phyloP scores from a whole-genome alignment of 768 basidiomycete genomes.

The Phanerodontia chrysosporium region DNA sequence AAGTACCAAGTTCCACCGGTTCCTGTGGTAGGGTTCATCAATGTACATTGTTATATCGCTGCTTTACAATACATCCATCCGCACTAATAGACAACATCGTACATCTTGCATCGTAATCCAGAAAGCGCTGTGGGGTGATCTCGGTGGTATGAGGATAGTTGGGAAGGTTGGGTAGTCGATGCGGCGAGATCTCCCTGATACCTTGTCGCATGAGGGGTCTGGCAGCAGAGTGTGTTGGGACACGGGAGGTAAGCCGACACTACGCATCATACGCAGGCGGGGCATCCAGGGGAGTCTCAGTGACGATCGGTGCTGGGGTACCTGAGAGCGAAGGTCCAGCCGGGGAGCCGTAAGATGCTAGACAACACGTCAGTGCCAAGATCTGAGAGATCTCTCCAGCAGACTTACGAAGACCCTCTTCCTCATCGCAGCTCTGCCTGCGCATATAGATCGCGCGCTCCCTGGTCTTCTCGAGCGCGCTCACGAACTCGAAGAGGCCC shows the following conservation, averaged over 20 bases:
- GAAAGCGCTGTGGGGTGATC: not conserved
- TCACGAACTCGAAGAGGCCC: conserved; percentile 71
- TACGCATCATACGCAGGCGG: conserved; percentile 7
- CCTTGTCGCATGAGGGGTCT: no score
- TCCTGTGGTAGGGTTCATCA: no score
- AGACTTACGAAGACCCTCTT: conserved; percentile 59
- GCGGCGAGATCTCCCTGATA: not conserved
- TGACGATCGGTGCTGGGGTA: not conserved
- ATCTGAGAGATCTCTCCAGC: not conserved
- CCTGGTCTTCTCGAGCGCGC: conserved; percentile 69
- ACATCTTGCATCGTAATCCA: not conserved
- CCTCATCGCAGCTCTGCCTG: conserved; percentile 51
- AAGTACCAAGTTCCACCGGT: no score
- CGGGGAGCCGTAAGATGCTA: conserved; percentile 5
- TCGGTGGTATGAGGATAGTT: not conserved
- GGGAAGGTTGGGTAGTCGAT: not conserved
- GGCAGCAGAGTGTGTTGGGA: no score
- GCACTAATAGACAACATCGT: not conserved
- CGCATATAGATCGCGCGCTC: conserved; percentile 75
- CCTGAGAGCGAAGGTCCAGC: not conserved
- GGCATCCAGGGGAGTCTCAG: not conserved
- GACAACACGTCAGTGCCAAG: not conserved
- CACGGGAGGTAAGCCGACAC: no score
- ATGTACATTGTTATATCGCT: not conserved
- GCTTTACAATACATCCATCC: not conserved